Conservation (phyloP, 148 eudicot genomes). For the Pouteria glomerata region DNA sequence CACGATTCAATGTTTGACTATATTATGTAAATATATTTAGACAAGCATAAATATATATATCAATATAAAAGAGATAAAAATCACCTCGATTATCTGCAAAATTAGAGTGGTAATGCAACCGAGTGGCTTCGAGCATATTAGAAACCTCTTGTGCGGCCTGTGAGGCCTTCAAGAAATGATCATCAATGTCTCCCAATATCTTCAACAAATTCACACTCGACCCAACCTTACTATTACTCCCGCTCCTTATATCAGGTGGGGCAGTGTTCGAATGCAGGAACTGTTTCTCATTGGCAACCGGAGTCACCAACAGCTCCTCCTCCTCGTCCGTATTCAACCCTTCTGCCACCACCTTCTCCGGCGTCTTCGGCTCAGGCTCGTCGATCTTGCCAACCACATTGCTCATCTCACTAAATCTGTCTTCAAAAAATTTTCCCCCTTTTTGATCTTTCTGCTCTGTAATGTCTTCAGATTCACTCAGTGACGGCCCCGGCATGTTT, state of each 20-base stretch:
- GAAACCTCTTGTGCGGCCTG: constrained; percentile 90
- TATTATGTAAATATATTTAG: not conserved
- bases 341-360: constrained; percentile 45
- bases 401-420: constrained; percentile 8
- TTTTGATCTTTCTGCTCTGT: constrained; percentile 16
- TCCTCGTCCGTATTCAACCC: constrained; percentile 40
- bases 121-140: constrained; percentile 87
- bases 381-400: constrained; percentile 22
- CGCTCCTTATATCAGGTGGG: constrained; percentile 43
- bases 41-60: not conserved
- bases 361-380: constrained; percentile 51
- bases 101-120: constrained; percentile 83
- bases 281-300: constrained; percentile 41
- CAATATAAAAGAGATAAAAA: not conserved
- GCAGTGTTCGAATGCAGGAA: constrained; percentile 87
- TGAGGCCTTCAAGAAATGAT: constrained; percentile 83
- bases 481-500: constrained; percentile 37
- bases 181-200: constrained; percentile 73
- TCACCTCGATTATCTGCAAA: constrained; percentile 91
- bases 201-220: constrained; percentile 69
- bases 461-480: constrained; percentile 38
- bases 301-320: too few relatives aligned
- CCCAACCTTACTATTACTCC: constrained; percentile 20
- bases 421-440: constrained; percentile 20
- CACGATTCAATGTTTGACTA: not conserved